Evolutionary conservation across 1,139 yeast species (phyloP).

Genomic region (Trichomonascaceae sp.): DNA sequence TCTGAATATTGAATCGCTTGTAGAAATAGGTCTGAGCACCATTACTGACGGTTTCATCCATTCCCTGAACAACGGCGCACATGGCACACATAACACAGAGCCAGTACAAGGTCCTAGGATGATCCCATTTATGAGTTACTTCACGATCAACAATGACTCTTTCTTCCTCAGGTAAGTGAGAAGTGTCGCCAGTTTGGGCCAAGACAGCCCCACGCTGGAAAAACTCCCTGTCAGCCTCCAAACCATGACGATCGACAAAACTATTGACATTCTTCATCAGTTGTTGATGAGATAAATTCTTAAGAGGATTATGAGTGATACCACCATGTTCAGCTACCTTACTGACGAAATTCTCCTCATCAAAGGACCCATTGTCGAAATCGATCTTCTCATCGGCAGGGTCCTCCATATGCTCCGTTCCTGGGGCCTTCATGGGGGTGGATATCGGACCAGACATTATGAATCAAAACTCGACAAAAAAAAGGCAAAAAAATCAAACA

Average conservation of each 20-base stretch:
- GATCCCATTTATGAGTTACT: conserved; percentile 58
- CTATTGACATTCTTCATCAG: conserved; percentile 57
- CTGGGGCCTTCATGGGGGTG: conserved; percentile 21
- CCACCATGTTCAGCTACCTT: conserved; percentile 21
- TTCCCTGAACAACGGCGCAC: conserved; percentile 91
- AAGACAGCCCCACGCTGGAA: conserved; percentile 72
- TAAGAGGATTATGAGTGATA: conserved; percentile 23
- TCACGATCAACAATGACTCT: conserved; percentile 46
- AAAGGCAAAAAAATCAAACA: not conserved
- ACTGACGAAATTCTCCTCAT: conserved; percentile 12
- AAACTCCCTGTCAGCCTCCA: conserved; percentile 51
- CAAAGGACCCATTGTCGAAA: conserved; percentile 8
- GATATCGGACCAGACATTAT: conserved; percentile 15
- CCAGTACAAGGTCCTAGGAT: conserved; percentile 54
- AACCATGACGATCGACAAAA: conserved; percentile 55
- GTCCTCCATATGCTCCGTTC: conserved; percentile 10
- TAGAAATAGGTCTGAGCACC: conserved; percentile 79
- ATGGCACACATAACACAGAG: conserved; percentile 71
- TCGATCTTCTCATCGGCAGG: conserved; percentile 1
- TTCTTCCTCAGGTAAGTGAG: conserved; percentile 59
- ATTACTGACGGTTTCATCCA: conserved; percentile 83
- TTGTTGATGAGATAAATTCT: conserved; percentile 18
- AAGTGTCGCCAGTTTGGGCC: conserved; percentile 59
- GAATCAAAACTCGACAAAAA: not conserved
- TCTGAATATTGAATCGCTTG: conserved; percentile 44